Evolutionary conservation across 2,329 filamentous ascomycete species (phyloP).

Genomic region (Hypoxylon sp.): DNA sequence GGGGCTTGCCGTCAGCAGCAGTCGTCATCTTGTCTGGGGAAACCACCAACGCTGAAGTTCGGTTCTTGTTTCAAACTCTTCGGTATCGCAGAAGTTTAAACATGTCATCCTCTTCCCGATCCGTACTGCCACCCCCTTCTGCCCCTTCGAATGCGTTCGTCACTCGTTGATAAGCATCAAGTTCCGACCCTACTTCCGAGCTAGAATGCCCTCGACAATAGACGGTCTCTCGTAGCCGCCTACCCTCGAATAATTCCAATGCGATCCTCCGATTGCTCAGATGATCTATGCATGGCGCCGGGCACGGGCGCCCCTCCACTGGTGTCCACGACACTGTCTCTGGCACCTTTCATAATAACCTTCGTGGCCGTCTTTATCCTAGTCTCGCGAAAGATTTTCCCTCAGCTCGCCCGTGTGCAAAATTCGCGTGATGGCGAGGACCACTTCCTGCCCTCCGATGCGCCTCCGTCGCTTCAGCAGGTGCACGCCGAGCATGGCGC

Average conservation of each 20-base stretch:
- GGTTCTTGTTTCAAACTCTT: slow-evolving; percentile 34
- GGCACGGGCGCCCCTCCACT: slow-evolving; percentile 58
- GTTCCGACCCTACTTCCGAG: slow-evolving; percentile 14
- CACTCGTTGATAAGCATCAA: slow-evolving; percentile 40
- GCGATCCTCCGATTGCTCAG: slow-evolving; percentile 64
- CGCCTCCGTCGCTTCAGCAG: slow-evolving; percentile 69
- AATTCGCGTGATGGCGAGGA: slow-evolving; percentile 68
- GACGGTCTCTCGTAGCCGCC: slow-evolving; percentile 22
- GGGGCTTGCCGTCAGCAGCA: slow-evolving; percentile 21
- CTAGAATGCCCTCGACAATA: slow-evolving; percentile 33
- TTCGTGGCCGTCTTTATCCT: slow-evolving; percentile 73
- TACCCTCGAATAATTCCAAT: slow-evolving; percentile 45
- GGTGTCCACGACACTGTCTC: slow-evolving; percentile 66
- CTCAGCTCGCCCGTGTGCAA: slow-evolving; percentile 72
- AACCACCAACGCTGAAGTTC: slow-evolving; percentile 18
- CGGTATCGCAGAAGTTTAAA: slow-evolving; percentile 20
- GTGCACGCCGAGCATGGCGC: slow-evolving; percentile 69
- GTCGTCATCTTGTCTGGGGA: slow-evolving; percentile 42
- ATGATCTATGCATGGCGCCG: slow-evolving; percentile 67
- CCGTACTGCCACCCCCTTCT: slow-evolving; percentile 31
- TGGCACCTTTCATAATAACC: slow-evolving; percentile 78
- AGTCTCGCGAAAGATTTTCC: slow-evolving; percentile 77
- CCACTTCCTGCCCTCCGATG: slow-evolving; percentile 71
- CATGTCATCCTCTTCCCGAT: slow-evolving; percentile 37
- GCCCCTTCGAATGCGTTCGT: slow-evolving; percentile 37